Evolutionary conservation across 164 flowering plant genomes (phyloP).

Genomic region (Magnolia changhungtana): DNA sequence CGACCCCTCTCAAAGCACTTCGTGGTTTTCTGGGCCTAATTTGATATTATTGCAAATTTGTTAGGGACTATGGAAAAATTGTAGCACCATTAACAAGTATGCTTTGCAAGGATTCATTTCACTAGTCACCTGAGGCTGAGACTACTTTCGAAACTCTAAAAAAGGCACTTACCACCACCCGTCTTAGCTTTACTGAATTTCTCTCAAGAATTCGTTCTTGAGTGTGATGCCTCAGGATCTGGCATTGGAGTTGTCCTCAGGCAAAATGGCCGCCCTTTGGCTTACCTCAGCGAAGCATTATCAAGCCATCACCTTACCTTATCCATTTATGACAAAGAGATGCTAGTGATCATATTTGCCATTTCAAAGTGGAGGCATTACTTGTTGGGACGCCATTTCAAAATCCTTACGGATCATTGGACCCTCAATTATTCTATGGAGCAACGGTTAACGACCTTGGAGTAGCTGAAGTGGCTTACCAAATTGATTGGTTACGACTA

Average conservation of each 20-base stretch:
- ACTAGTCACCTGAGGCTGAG: neutral
- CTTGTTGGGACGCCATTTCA: neutral
- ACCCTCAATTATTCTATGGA: neutral
- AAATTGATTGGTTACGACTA: too few species aligned
- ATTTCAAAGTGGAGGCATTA: slow-evolving; percentile 1
- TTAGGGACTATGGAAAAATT: neutral
- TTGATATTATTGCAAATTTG: neutral
- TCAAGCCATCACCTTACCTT: too few species aligned
- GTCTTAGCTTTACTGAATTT: neutral
- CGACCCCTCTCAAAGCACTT: neutral
- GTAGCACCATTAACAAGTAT: neutral
- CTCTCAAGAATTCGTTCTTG: neutral
- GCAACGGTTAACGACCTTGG: neutral
- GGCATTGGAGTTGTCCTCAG: too few species aligned
- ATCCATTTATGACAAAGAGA: neutral
- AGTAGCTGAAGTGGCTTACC: too few species aligned
- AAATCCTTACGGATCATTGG: neutral
- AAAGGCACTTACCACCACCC: too few species aligned
- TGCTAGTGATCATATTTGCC: neutral
- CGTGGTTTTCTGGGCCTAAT: neutral
- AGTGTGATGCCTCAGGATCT: neutral
- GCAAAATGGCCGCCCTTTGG: too few species aligned
- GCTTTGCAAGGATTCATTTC: neutral
- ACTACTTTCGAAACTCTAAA: neutral
- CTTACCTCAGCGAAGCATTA: too few species aligned